A percentile compares a stretch with the other conserved stretches of the same genome.
Evolutionary conservation across 768 basidiomycete species (phyloP).

Genomic region (Russula griseocarnosa): DNA sequence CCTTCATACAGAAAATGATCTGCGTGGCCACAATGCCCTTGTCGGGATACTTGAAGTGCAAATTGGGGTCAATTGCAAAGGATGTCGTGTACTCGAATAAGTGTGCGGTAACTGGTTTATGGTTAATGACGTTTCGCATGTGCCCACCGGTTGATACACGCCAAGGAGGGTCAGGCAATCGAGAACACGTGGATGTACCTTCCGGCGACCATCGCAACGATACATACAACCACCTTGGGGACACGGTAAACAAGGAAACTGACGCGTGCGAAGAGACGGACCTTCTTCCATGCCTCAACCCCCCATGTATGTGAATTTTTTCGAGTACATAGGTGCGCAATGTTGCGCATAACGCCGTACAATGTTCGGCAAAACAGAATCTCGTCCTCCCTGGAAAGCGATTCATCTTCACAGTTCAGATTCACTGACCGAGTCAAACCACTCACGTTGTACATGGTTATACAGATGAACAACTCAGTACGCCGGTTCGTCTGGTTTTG

Average conservation of each 20-base stretch:
- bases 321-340: conserved; percentile 74
- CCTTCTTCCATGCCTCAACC: conserved; percentile 94
- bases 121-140: conserved; percentile 63
- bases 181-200: conserved; percentile 77
- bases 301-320: conserved; percentile 96
- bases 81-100: conserved; percentile 86
- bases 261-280: conserved; percentile 28
- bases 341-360: conserved; percentile 91
- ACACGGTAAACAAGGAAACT: neutral
- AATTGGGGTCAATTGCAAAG: conserved; percentile 70
- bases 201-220: conserved; percentile 87
- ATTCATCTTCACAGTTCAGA: conserved; percentile 14
- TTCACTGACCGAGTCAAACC: conserved; percentile 8
- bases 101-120: conserved; percentile 66
- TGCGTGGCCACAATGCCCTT: conserved; percentile 94
- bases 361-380: conserved; percentile 87
- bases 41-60: conserved; percentile 85
- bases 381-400: conserved; percentile 68
- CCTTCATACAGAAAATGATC: conserved; percentile 87
- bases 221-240: conserved; percentile 84
- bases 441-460: conserved; percentile 95
- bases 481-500: conserved; percentile 76
- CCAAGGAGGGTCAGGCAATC: conserved; percentile 90
- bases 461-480: conserved; percentile 89
- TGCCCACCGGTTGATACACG: conserved; percentile 74